A percentile compares a stretch with the other conserved stretches of the same genome.
Evolutionary conservation across 495 filamentous ascomycete species (phyloP).

Genomic region (Cercophora newfieldiana): DNA sequence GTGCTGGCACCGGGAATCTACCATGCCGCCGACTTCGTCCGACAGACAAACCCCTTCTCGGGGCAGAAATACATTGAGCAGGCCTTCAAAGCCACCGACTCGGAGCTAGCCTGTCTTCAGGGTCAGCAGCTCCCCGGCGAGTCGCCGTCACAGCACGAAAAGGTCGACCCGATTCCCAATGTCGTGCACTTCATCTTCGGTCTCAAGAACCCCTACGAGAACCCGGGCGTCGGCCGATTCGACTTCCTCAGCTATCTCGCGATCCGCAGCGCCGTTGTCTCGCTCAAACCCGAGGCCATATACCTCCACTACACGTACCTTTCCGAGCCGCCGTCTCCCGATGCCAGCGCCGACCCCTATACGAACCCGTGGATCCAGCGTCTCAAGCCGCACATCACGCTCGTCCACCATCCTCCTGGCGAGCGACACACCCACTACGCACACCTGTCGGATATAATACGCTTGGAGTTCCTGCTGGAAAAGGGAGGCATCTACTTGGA

Average conservation of each 20-base stretch:
- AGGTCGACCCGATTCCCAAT: constrained; percentile 45
- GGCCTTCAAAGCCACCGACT: constrained; percentile 36
- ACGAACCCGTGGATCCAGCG: constrained; percentile 46
- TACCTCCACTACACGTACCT: constrained; percentile 50
- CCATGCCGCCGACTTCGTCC: constrained; percentile 36
- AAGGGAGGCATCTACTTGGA: constrained; percentile 50
- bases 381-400: constrained; percentile 40
- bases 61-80: constrained; percentile 43
- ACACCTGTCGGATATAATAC: constrained; percentile 48
- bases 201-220: constrained; percentile 40
- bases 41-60: constrained; percentile 44
- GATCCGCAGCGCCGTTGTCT: constrained; percentile 44
- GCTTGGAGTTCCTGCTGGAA: constrained; percentile 41
- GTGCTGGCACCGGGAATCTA: constrained; percentile 32
- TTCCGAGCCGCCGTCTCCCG: constrained; percentile 37
- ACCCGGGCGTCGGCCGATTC: constrained; percentile 40
- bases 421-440: constrained; percentile 40
- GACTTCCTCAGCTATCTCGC: constrained; percentile 50
- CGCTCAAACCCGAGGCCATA: constrained; percentile 42
- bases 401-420: constrained; percentile 44
- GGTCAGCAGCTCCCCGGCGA: constrained; percentile 28
- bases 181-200: constrained; percentile 50
- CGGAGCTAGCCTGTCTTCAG: constrained; percentile 43
- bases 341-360: constrained; percentile 37
- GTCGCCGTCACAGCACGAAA: constrained; percentile 8